phyloP scores from a whole-genome alignment of 805 yeast species.

The Myxozyma udenii region DNA sequence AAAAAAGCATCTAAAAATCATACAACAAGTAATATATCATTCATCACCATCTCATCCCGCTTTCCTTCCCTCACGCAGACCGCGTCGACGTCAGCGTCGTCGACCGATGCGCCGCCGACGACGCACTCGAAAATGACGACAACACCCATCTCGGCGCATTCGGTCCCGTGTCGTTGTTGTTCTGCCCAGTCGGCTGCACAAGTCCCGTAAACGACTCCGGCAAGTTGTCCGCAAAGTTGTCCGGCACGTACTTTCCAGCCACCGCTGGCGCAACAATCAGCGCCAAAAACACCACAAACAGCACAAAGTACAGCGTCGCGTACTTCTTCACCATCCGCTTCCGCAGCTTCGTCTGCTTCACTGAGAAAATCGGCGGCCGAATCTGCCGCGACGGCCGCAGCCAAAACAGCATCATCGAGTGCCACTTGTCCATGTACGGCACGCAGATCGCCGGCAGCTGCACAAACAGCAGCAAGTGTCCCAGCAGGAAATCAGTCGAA shows the following conservation, averaged over 20 bases:
- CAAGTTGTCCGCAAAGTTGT: conserved; percentile 38
- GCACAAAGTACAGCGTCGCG: conserved; percentile 70
- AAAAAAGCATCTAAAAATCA: neutral
- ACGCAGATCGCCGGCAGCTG: conserved; percentile 83
- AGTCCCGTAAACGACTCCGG: conserved; percentile 49
- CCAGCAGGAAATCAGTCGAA: conserved; percentile 93
- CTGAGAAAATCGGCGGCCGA: conserved; percentile 95
- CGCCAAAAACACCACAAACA: conserved; percentile 67
- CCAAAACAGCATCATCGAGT: conserved; percentile 98
- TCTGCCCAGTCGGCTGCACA: conserved; percentile 82
- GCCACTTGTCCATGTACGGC: conserved; percentile 95
- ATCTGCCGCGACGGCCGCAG: conserved; percentile 94
- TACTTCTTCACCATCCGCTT: conserved; percentile 97
- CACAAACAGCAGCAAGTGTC: conserved; percentile 80
- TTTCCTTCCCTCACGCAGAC: neutral
- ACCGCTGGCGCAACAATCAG: conserved; percentile 89
- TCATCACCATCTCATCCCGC: neutral
- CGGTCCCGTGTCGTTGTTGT: conserved; percentile 79
- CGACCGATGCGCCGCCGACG: conserved; percentile 19
- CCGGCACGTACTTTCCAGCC: conserved; percentile 50
- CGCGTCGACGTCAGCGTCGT: conserved; percentile 6
- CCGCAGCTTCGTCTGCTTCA: conserved; percentile 93
- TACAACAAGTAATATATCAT: neutral
- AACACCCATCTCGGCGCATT: conserved; percentile 47
- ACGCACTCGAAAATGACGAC: conserved; percentile 36